Evolutionary conservation across 371 early-diverging fungal species (phyloP).

Genomic region (Syncephalastrum racemosum): DNA sequence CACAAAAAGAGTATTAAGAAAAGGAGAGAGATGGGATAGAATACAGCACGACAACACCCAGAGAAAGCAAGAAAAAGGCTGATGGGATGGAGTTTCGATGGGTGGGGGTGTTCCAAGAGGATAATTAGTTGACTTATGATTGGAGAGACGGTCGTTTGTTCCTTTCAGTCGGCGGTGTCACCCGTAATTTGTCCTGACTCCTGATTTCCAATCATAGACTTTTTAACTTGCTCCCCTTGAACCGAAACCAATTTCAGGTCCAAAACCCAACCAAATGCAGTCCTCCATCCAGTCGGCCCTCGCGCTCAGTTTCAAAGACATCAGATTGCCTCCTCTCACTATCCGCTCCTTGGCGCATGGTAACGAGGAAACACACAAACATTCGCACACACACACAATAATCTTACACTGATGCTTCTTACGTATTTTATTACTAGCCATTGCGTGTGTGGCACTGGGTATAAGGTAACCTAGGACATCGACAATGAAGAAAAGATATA

Average conservation of each 20-base stretch:
- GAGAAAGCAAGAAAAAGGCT: no score
- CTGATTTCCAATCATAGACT: conserved; percentile 7
- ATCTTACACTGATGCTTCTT: background rate
- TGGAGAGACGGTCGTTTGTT: background rate
- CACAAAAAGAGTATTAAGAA: no score
- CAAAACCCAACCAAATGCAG: conserved; percentile 4
- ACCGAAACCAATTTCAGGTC: conserved; percentile 5
- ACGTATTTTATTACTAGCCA: background rate
- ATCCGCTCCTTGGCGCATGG: conserved; percentile 11
- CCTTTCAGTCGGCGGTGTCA: conserved; percentile 7
- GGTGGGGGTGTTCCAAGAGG: no score
- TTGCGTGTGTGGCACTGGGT: conserved; percentile 7
- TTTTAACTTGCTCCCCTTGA: conserved; percentile 11
- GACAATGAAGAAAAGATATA: conserved; percentile 10
- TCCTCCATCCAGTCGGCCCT: conserved; percentile 9
- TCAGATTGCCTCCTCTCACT: conserved; percentile 10
- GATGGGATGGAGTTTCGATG: no score
- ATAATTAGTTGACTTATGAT: background rate
- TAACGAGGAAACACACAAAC: conserved; percentile 2
- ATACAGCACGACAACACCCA: no score
- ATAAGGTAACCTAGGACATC: conserved; percentile 10
- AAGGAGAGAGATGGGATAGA: no score
- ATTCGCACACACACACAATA: background rate
- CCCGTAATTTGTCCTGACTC: conserved; percentile 6
- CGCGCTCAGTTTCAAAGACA: conserved; percentile 17